Percentiles rank a stretch among this genome's conserved stretches.
Conservation (phyloP, 2,329 filamentous ascomycete genomes). For the Aureobasidium namibiae region DNA sequence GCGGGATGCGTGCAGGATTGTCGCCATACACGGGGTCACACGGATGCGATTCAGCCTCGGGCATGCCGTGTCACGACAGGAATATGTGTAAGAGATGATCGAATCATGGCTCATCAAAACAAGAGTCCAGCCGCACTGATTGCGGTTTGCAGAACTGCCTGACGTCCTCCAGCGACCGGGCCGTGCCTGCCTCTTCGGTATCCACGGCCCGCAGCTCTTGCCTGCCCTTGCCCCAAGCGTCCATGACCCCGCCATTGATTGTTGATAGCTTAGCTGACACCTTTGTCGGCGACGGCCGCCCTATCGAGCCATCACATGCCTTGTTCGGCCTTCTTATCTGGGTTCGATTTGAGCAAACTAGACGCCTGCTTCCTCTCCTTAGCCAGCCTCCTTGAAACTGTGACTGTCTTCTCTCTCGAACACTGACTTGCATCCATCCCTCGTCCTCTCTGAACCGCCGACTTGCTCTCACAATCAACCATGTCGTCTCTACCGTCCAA, state of each 20-base stretch:
- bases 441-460: not conserved
- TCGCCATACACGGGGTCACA: not conserved
- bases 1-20: not conserved
- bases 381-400: not conserved
- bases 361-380: not conserved
- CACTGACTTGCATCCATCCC: too few species aligned
- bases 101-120: not conserved
- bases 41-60: not conserved
- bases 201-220: not conserved
- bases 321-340: not conserved
- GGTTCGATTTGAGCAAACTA: not conserved
- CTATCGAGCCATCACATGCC: constrained; percentile 9
- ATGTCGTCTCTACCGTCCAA: constrained; percentile 40
- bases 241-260: constrained; percentile 2
- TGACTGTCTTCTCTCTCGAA: too few species aligned
- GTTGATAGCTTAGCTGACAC: not conserved
- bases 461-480: not conserved
- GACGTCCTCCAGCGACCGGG: not conserved
- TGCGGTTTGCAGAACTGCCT: not conserved
- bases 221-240: not conserved
- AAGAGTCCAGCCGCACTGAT: not conserved
- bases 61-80: not conserved
- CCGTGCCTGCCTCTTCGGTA: not conserved
- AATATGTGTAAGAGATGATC: not conserved
- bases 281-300: not conserved